These are phyloP conservation scores for Melastoma malabathricum DNA, from an alignment of 345 rosid species.

Conservation along the genomic window DNA sequence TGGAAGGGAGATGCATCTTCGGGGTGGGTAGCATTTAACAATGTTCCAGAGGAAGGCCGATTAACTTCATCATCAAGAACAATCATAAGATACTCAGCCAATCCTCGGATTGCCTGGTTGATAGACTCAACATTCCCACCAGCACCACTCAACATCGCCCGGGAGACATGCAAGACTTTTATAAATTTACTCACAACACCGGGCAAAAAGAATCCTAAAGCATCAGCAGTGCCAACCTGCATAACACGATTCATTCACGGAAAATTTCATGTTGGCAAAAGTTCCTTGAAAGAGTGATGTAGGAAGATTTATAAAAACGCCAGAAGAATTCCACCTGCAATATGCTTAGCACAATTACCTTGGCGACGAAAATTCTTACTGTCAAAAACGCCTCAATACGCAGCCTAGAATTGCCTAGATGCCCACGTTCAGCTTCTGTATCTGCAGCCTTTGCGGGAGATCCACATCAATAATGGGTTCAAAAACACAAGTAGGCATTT, in stretches of 20 bases:
- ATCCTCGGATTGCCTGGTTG: slow-evolving; percentile 70
- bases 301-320: too few relatives aligned
- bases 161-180: slow-evolving; percentile 64
- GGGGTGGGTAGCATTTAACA: slow-evolving; percentile 14
- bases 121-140: slow-evolving; percentile 75
- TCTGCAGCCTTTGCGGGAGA: slow-evolving; percentile 62
- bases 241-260: slow-evolving; percentile 3
- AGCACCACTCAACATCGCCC: slow-evolving; percentile 81
- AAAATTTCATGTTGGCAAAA: neutral
- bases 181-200: slow-evolving; percentile 83
- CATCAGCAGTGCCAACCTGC: slow-evolving; percentile 83
- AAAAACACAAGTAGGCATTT: too few relatives aligned
- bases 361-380: slow-evolving; percentile 67
- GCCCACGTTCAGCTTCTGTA: slow-evolving; percentile 69
- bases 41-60: slow-evolving; percentile 21
- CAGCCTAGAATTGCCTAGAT: slow-evolving; percentile 65
- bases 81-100: slow-evolving; percentile 86
- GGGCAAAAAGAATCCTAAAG: slow-evolving; percentile 87
- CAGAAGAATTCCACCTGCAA: neutral
- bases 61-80: slow-evolving; percentile 69
- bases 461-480: slow-evolving; percentile 10
- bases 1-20: slow-evolving; percentile 17
- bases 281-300: neutral
- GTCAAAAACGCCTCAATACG: slow-evolving; percentile 72
- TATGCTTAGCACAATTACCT: slow-evolving; percentile 32